Conservation (phyloP, 768 basidiomycete species). For the Tulasnella sp. region DNA sequence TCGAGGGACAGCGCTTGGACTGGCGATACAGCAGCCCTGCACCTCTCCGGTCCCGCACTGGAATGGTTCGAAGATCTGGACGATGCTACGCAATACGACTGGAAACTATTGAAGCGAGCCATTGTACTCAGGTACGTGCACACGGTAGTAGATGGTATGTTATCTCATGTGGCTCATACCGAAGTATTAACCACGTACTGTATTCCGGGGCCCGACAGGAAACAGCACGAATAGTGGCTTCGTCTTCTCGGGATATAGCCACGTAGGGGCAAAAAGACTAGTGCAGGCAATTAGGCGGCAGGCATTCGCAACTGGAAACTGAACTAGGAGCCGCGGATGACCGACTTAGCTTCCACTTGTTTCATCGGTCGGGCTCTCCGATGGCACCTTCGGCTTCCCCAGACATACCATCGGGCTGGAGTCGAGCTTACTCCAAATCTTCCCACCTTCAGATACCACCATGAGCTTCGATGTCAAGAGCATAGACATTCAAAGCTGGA, state of each 20-base stretch:
- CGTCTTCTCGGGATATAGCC: not conserved
- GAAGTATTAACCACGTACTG: too few species aligned
- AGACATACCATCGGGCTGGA: not conserved
- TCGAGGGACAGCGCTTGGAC: too few species aligned
- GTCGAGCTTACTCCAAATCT: not conserved
- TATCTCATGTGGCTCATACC: too few species aligned
- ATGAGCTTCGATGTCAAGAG: not conserved
- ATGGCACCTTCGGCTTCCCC: not conserved
- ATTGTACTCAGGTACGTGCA: too few species aligned
- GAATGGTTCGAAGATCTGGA: too few species aligned
- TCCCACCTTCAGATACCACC: not conserved
- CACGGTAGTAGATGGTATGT: too few species aligned
- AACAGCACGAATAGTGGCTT: not conserved
- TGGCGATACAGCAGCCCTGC: too few species aligned
- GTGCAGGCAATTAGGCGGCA: not conserved
- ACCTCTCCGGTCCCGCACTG: too few species aligned
- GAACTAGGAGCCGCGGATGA: not conserved
- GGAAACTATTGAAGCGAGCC: too few species aligned
- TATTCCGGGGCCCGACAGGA: too few species aligned
- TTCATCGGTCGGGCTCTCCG: not conserved
- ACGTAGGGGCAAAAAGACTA: not conserved
- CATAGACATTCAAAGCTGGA: not conserved
- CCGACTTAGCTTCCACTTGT: not conserved
- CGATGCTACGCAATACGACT: too few species aligned
- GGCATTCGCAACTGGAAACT: not conserved